Percentiles rank a stretch among this genome's conserved stretches.
These are phyloP conservation scores for Lipomyces yamanashiensis DNA, from an alignment of 805 yeast genomes.

Conservation along the genomic window DNA sequence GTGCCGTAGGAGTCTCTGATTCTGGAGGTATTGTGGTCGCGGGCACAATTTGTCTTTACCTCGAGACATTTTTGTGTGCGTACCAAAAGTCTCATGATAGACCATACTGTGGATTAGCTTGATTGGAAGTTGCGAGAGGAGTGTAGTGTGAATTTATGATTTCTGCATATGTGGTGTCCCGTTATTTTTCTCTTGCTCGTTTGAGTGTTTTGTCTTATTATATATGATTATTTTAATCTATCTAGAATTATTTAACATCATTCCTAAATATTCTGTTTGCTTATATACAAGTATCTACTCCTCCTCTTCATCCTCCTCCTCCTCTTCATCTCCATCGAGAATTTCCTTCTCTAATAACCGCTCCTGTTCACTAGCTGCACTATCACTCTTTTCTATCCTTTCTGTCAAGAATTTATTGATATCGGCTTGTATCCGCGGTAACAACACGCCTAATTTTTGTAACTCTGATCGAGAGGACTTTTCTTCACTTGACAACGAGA, in stretches of 20 bases:
- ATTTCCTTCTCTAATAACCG: conserved; percentile 25
- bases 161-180: background rate
- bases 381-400: conserved; percentile 19
- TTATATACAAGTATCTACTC: background rate
- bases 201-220: background rate
- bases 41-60: conserved; percentile 71
- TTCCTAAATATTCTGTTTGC: conserved; percentile 2
- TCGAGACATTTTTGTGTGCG: conserved; percentile 74
- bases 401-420: conserved; percentile 33
- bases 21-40: conserved; percentile 84
- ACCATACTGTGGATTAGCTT: conserved; percentile 70
- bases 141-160: background rate
- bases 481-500: background rate
- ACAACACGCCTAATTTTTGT: conserved; percentile 5
- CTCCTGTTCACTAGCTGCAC: conserved; percentile 13
- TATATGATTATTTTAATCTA: background rate
- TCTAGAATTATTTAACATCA: background rate
- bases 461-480: background rate
- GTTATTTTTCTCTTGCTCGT: background rate
- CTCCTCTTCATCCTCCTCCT: conserved; percentile 27
- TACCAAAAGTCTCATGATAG: conserved; percentile 74
- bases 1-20: conserved; percentile 82
- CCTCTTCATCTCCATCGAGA: conserved; percentile 37
- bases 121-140: too few relatives aligned
- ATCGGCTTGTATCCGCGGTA: conserved; percentile 27